phyloP scores from a whole-genome alignment of 257 asterid species.

The Haberlea rhodopensis region DNA sequence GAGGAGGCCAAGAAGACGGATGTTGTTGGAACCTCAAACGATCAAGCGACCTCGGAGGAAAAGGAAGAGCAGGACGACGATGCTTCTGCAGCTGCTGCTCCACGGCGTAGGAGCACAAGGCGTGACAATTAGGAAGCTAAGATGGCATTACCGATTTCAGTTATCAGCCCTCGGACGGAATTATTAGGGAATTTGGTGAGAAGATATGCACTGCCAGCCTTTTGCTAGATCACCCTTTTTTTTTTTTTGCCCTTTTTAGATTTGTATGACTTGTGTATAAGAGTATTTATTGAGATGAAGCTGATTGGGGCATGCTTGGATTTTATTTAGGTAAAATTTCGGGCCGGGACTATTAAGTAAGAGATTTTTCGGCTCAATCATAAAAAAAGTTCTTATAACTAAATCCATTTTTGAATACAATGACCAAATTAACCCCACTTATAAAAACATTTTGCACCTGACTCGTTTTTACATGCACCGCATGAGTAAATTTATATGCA shows the following conservation, averaged over 20 bases:
- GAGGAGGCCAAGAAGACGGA: constrained; percentile 48
- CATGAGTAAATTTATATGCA: no score
- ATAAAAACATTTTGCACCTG: no score
- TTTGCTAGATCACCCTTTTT: constrained; percentile 20
- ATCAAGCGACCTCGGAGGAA: constrained; percentile 53
- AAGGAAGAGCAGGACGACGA: constrained; percentile 56
- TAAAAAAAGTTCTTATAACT: no score
- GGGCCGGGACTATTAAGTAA: no score
- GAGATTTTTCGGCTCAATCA: no score
- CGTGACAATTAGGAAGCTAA: constrained; percentile 51
- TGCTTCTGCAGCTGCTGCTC: constrained; percentile 42
- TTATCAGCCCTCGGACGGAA: constrained; percentile 1
- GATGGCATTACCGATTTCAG: background rate
- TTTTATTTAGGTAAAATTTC: no score
- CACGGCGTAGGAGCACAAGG: constrained; percentile 56
- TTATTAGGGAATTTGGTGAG: constrained; percentile 22
- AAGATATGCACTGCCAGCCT: background rate
- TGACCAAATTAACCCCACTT: no score
- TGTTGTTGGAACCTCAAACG: constrained; percentile 51
- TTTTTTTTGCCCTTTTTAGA: constrained; percentile 32
- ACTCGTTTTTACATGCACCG: no score
- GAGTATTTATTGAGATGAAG: constrained; percentile 30
- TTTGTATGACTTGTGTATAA: constrained; percentile 34
- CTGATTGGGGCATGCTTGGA: no score
- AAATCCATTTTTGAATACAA: no score